Evolutionary conservation across 768 basidiomycete species (phyloP).

Genomic region (Kwoniella sp.): DNA sequence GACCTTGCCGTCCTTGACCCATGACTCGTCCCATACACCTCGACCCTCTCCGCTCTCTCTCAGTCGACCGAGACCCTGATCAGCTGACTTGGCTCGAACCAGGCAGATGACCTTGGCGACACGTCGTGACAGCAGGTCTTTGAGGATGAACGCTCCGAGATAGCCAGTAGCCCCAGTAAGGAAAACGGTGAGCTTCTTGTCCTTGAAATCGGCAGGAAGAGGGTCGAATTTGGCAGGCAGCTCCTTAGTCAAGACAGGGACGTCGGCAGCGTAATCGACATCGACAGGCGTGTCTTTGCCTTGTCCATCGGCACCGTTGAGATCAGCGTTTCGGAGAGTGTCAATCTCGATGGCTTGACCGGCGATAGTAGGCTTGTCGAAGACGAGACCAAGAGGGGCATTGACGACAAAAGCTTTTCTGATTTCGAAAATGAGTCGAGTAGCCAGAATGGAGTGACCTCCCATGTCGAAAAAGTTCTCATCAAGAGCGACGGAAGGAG

Average conservation of each 20-base stretch:
- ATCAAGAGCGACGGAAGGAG: constrained; percentile 76
- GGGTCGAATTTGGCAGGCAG: constrained; percentile 68
- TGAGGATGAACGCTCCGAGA: constrained; percentile 87
- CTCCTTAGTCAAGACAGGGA: constrained; percentile 64
- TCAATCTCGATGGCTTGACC: constrained; percentile 79
- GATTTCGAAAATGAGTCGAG: constrained; percentile 93
- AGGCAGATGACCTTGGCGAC: constrained; percentile 89
- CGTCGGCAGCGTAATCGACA: constrained; percentile 80
- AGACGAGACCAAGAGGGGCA: constrained; percentile 87
- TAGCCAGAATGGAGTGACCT: constrained; percentile 97
- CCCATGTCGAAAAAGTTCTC: constrained; percentile 98
- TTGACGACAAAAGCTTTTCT: constrained; percentile 88
- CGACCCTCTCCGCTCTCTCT: constrained; percentile 73
- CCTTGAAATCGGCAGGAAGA: constrained; percentile 64
- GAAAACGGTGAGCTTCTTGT: constrained; percentile 73
- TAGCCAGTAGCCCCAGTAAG: constrained; percentile 97
- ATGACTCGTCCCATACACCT: constrained; percentile 83
- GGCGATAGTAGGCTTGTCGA: constrained; percentile 81
- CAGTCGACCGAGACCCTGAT: constrained; percentile 70
- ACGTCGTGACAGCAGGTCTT: constrained; percentile 69
- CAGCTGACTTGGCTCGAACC: constrained; percentile 71
- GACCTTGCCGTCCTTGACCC: constrained; percentile 69
- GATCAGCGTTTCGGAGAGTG: constrained; percentile 71
- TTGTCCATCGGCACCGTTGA: constrained; percentile 64
- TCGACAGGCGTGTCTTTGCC: constrained; percentile 42